Evolutionary conservation across 495 filamentous ascomycete species (phyloP).

Genomic region (Talaromyces trachyspermus): DNA sequence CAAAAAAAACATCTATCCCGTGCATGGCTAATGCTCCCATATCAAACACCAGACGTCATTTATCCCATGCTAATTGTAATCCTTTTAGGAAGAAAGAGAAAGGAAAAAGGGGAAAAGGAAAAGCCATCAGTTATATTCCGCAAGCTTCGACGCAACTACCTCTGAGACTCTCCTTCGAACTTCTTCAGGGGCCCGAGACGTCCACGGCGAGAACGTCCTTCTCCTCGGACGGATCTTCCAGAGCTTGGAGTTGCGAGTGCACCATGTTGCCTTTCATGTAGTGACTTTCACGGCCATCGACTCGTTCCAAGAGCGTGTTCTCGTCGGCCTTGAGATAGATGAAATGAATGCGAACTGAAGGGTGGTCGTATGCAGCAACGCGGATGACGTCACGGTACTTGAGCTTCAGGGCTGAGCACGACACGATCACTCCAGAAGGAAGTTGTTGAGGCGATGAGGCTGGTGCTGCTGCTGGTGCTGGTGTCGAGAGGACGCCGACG

Average conservation of each 20-base stretch:
- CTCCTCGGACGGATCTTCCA: constrained; percentile 80
- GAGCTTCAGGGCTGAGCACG: constrained; percentile 92
- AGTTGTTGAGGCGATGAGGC: constrained; percentile 28
- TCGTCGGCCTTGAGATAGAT: constrained; percentile 80
- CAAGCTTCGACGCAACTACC: constrained; percentile 38
- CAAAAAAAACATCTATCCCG: background rate
- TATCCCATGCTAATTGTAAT: background rate
- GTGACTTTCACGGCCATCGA: constrained; percentile 66
- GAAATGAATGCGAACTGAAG: constrained; percentile 79
- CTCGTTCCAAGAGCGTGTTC: constrained; percentile 64
- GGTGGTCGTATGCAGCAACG: constrained; percentile 70
- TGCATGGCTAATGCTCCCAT: background rate
- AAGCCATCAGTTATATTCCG: constrained; percentile 20
- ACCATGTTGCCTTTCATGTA: constrained; percentile 99
- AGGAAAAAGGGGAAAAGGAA: constrained; percentile 1
- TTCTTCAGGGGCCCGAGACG: constrained; percentile 56
- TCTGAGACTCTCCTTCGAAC: constrained; percentile 60
- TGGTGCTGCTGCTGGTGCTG: constrained; percentile 31
- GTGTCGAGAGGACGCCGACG: constrained; percentile 52
- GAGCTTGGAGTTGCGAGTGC: constrained; percentile 76
- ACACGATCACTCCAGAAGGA: constrained; percentile 77
- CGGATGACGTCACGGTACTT: constrained; percentile 98
- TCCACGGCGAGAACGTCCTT: constrained; percentile 79
- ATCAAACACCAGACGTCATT: background rate
- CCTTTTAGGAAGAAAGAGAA: background rate